Percentiles rank a stretch among this genome's conserved stretches.
These are phyloP conservation scores for Calocera viscosa DNA, from an alignment of 768 basidiomycete genomes.

Conservation along the genomic window DNA sequence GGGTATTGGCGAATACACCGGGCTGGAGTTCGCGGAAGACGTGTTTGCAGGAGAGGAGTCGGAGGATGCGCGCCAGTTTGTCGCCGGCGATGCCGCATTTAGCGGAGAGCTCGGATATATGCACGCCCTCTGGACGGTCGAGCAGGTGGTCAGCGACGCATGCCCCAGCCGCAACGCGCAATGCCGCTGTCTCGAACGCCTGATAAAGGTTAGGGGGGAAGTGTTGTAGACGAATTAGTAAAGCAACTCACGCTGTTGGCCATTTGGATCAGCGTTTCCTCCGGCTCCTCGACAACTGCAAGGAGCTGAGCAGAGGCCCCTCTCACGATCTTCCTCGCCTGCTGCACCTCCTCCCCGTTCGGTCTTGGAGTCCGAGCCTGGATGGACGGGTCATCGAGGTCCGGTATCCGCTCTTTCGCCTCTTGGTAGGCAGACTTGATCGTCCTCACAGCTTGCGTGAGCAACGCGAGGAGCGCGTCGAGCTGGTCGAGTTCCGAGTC, in stretches of 20 bases:
- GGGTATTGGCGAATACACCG: constrained; percentile 35
- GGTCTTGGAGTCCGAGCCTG: neutral
- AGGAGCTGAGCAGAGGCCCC: neutral
- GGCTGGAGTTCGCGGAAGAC: constrained; percentile 32
- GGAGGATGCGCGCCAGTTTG: constrained; percentile 33
- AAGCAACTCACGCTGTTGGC: neutral
- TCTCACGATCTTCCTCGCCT: neutral
- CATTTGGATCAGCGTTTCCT: neutral
- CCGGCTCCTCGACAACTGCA: neutral
- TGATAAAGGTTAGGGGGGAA: neutral
- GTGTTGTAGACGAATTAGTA: neutral
- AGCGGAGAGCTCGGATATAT: constrained; percentile 26
- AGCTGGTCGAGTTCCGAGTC: neutral
- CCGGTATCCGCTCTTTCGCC: neutral
- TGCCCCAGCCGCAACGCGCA: constrained; percentile 28
- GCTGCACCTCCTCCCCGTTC: neutral
- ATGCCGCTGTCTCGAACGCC: constrained; percentile 19
- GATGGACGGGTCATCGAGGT: neutral
- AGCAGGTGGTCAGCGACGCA: constrained; percentile 32
- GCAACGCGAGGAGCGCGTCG: neutral
- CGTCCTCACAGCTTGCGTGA: neutral
- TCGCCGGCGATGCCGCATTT: constrained; percentile 26
- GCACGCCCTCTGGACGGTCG: constrained; percentile 27
- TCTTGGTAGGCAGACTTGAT: neutral
- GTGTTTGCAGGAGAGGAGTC: constrained; percentile 32